These are phyloP conservation scores for Plasmodium chabaudi DNA, from an alignment of 169 alveolate species.

Conservation along the genomic window DNA sequence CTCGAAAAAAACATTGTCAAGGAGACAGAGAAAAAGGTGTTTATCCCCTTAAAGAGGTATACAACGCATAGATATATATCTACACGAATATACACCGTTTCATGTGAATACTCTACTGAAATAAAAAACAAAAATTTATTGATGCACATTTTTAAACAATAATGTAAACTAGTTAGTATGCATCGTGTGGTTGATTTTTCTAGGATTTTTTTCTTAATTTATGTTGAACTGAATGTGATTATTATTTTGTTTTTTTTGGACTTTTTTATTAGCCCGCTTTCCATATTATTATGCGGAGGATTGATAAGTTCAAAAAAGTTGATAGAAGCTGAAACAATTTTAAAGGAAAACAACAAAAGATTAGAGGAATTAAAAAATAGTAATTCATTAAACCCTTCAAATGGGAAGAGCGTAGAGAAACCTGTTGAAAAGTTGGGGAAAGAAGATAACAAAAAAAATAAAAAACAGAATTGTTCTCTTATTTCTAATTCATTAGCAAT, in stretches of 20 bases:
- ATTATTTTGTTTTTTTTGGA: constrained; percentile 11
- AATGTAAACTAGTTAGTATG: not conserved
- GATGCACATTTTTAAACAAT: not conserved
- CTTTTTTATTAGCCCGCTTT: constrained; percentile 58
- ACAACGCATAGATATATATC: no score
- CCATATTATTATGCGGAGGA: constrained; percentile 77
- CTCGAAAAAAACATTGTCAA: not conserved
- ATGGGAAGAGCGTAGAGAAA: constrained; percentile 16
- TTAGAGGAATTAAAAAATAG: constrained; percentile 39
- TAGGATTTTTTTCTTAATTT: not conserved
- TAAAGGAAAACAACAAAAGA: constrained; percentile 72
- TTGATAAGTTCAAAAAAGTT: constrained; percentile 74
- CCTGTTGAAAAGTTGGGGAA: constrained; percentile 24
- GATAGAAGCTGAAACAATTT: constrained; percentile 68
- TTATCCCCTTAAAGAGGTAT: constrained; percentile 63
- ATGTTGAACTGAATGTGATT: not conserved
- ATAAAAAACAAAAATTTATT: no score
- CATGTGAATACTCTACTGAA: no score
- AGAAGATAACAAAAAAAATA: constrained; percentile 37
- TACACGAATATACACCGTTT: no score
- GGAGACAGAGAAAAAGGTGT: constrained; percentile 41
- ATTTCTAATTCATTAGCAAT: constrained; percentile 67
- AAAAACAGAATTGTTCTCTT: constrained; percentile 19
- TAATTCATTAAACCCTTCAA: not conserved
- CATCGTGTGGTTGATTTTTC: not conserved